These are phyloP conservation scores for Candida arabinofermentans DNA, from an alignment of 805 yeast genomes.

Conservation along the genomic window DNA sequence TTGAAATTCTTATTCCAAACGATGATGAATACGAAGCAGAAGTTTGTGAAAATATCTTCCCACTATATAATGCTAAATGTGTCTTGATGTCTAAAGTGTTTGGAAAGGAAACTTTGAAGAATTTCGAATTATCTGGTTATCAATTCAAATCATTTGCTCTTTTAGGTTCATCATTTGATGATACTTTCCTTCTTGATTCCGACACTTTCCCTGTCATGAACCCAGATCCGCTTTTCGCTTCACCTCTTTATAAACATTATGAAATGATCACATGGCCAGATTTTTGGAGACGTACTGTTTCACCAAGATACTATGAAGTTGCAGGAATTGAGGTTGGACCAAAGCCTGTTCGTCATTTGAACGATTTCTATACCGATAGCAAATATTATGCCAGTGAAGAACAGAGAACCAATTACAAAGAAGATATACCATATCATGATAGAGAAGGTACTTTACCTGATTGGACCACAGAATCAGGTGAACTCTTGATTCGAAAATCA, in stretches of 20 bases:
- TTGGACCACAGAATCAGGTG: slow-evolving; percentile 66
- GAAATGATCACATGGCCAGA: slow-evolving; percentile 77
- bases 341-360: slow-evolving; percentile 18
- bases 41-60: slow-evolving; percentile 35
- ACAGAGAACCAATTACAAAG: slow-evolving; percentile 19
- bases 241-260: slow-evolving; percentile 49
- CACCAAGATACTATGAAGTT: slow-evolving; percentile 67
- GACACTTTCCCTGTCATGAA: slow-evolving; percentile 69
- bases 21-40: slow-evolving; percentile 32
- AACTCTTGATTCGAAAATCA: slow-evolving; percentile 51
- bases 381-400: slow-evolving; percentile 30
- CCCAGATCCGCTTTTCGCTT: slow-evolving; percentile 55
- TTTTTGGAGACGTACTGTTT: slow-evolving; percentile 81
- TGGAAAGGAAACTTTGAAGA: slow-evolving; percentile 20
- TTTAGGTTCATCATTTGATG: slow-evolving; percentile 67
- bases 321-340: slow-evolving; percentile 50
- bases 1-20: slow-evolving; percentile 36
- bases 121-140: slow-evolving; percentile 20
- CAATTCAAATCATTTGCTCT: slow-evolving; percentile 40
- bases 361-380: slow-evolving; percentile 24
- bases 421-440: slow-evolving; percentile 48
- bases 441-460: slow-evolving; percentile 62
- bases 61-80: slow-evolving; percentile 36
- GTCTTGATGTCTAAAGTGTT: slow-evolving; percentile 32
- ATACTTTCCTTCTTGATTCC: slow-evolving; percentile 68